Evolutionary conservation across 148 eudicot species (phyloP), one percentile per base, ranked within the genome.

Genomic region (Vaccinium myrtillus): DNA sequence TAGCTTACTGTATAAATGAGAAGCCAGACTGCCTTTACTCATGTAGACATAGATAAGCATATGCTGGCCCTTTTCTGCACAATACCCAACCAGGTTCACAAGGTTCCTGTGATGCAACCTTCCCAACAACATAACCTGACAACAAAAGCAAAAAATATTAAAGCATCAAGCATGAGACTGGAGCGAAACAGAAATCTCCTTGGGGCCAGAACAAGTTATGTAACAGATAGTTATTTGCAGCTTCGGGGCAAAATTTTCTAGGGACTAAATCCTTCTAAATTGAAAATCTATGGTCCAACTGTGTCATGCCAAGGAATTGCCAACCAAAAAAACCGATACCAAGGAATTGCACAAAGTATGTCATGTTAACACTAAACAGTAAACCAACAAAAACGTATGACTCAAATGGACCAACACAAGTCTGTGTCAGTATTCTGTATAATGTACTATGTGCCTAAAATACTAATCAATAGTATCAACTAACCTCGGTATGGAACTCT

Each of bases 21-120:
- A 94, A 77, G 97, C 93, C 87, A 96, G 86, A 83, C 94, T 94
- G 87, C 99, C 99, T 80, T 93, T 92, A 83, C 92, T 94, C 99
- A 95, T 97, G 86, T 92, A 94, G 79, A 93, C 96, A 77, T 97
- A 95, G 80, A 97, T 89, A 83, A 97, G 98, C 89, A 95, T 97
- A 89, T 94, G 95, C 81, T 92, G 93, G 36, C 95, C 91, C 90
- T 93, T 97, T 82, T 97, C 99, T 58, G 94, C 93, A 92, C 99
- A 97, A 83, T 97, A 97, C 48, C 98, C 99, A 81, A 97, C 91
- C 90, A 97, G 93, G 90, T 97, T 97, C 91, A 94, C 93, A 77
- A 97, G 98, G 89, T 95, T 97, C 82, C 98, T 89, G 90, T 97
- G 98, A 91, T 97, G 99, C 85, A 97, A 85, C 88, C 99, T 94